Percentiles rank a stretch among this genome's conserved stretches.
Conservation (phyloP, 495 filamentous ascomycete species). For the Jackrogersella minutella region DNA sequence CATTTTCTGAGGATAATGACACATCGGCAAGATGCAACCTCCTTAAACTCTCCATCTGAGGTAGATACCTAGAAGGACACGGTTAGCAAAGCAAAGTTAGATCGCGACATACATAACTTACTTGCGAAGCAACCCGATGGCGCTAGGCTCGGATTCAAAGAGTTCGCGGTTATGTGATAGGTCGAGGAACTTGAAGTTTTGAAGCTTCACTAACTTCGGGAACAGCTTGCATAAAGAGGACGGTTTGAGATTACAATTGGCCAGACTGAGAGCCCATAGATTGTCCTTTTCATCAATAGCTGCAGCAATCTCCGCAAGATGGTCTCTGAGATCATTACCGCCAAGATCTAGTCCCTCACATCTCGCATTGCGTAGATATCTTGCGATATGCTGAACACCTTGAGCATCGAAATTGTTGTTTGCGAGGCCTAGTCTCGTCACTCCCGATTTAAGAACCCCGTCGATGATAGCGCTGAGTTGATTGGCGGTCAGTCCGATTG, state of each 20-base stretch:
- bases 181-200: constrained; percentile 87
- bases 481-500: constrained; percentile 74
- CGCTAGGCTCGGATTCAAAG: constrained; percentile 77
- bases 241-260: constrained; percentile 83
- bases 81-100: constrained; percentile 18
- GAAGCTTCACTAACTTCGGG: constrained; percentile 73
- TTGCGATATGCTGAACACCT: constrained; percentile 76
- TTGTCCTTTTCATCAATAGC: constrained; percentile 68
- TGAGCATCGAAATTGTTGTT: constrained; percentile 78
- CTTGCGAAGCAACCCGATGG: constrained; percentile 76
- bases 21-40: constrained; percentile 90
- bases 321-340: constrained; percentile 78
- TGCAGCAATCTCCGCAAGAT: constrained; percentile 71
- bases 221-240: constrained; percentile 76
- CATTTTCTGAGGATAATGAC: constrained; percentile 83
- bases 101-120: constrained; percentile 43
- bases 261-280: constrained; percentile 84
- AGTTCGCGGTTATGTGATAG: constrained; percentile 86
- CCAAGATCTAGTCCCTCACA: constrained; percentile 95
- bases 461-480: constrained; percentile 78
- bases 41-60: constrained; percentile 80
- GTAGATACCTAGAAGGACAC: constrained; percentile 66
- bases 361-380: constrained; percentile 73
- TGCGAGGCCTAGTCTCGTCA: constrained; percentile 81
- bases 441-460: constrained; percentile 74